These are phyloP conservation scores for Yarrowia bubula DNA, from an alignment of 805 yeast species.

Conservation along the genomic window DNA sequence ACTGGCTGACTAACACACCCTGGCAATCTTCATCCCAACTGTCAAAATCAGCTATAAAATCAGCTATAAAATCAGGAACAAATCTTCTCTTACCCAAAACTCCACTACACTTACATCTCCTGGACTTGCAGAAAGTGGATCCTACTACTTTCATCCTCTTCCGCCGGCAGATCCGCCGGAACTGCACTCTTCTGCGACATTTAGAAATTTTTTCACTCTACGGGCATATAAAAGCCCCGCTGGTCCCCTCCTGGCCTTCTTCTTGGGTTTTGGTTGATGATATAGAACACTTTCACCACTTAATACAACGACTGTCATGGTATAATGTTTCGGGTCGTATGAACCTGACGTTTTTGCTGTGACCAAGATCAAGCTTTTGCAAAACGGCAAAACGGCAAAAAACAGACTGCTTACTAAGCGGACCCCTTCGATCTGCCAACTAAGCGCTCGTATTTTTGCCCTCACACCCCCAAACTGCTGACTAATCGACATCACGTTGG, in stretches of 20 bases:
- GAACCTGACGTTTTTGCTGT: neutral
- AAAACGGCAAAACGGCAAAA: neutral
- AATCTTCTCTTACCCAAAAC: no score
- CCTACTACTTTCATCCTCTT: neutral
- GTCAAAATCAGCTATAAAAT: no score
- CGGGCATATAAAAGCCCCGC: neutral
- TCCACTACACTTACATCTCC: no score
- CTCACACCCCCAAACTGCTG: neutral
- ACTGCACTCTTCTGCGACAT: slow-evolving; percentile 16
- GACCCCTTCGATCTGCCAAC: neutral
- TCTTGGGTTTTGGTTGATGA: slow-evolving; percentile 21
- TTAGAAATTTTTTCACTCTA: neutral
- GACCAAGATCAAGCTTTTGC: slow-evolving; percentile 3
- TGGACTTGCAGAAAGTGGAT: neutral
- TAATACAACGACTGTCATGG: neutral
- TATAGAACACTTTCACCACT: slow-evolving; percentile 9
- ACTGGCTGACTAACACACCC: no score
- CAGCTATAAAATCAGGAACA: no score
- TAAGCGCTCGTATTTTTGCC: no score
- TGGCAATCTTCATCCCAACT: no score
- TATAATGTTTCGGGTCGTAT: neutral
- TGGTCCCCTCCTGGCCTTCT: neutral
- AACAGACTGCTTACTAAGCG: neutral
- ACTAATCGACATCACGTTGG: neutral
- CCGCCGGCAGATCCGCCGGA: slow-evolving; percentile 10